These are phyloP conservation scores for Scleroderma citrinum DNA, from an alignment of 768 basidiomycete genomes.

Conservation along the genomic window DNA sequence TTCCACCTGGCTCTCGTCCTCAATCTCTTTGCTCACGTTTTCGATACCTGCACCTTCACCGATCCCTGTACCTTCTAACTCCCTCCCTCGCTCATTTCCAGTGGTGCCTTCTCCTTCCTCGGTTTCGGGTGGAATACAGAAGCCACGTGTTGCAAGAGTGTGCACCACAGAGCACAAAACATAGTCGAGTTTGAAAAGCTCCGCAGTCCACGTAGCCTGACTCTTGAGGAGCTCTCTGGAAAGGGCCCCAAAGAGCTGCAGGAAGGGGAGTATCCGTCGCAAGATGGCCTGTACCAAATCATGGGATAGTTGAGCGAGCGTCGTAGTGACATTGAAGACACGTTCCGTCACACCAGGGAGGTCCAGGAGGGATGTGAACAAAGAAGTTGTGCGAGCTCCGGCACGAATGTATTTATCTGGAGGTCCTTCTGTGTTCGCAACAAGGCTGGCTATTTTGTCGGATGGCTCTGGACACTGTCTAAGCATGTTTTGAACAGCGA, in stretches of 20 bases:
- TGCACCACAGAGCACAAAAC: conserved; percentile 69
- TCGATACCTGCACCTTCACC: conserved; percentile 83
- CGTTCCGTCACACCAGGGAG: conserved; percentile 37
- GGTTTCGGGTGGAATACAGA: conserved; percentile 85
- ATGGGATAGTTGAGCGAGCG: conserved; percentile 32
- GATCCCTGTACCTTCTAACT: conserved; percentile 73
- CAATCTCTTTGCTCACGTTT: conserved; percentile 90
- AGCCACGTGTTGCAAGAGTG: conserved; percentile 78
- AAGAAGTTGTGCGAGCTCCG: conserved; percentile 38
- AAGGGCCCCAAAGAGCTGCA: conserved; percentile 55
- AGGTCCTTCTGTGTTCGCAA: conserved; percentile 24
- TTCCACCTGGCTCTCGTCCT: conserved; percentile 95
- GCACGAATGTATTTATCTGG: conserved; percentile 48
- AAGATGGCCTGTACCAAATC: conserved; percentile 31
- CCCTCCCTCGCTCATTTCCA: conserved; percentile 40
- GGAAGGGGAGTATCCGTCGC: conserved; percentile 65
- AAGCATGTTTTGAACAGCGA: conserved; percentile 59
- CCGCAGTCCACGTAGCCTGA: conserved; percentile 61
- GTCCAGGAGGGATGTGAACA: conserved; percentile 45
- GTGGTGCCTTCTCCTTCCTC: conserved; percentile 44
- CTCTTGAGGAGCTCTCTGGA: conserved; percentile 50
- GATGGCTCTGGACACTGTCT: conserved; percentile 30
- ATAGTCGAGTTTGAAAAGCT: conserved; percentile 80
- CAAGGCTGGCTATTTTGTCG: neutral
- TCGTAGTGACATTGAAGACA: conserved; percentile 34